Conservation (phyloP, 345 rosid species). For the Melaleuca alternifolia region DNA sequence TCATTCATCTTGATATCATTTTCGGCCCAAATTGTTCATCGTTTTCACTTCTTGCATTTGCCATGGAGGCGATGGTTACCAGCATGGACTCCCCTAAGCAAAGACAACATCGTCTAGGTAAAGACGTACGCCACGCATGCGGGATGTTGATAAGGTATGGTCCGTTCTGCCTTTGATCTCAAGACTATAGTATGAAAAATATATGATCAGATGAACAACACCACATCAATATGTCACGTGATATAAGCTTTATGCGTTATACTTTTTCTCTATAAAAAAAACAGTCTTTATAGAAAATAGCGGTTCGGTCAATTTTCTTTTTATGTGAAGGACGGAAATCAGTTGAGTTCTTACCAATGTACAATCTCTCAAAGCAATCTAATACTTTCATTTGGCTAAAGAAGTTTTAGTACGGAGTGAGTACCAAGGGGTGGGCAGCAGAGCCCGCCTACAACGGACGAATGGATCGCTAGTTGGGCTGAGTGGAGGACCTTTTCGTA, state of each 20-base stretch:
- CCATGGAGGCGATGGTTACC: not conserved
- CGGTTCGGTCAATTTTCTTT: not conserved
- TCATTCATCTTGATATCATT: not conserved
- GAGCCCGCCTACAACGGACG: too few relatives aligned
- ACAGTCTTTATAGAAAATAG: too few relatives aligned
- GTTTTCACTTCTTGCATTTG: not conserved
- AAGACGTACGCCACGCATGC: not conserved
- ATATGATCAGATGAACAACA: rapidly evolving
- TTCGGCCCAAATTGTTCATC: not conserved
- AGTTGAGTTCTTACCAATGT: not conserved
- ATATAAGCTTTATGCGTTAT: rapidly evolving
- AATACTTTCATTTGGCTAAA: not conserved
- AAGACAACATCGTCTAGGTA: not conserved
- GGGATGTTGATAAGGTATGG: not conserved
- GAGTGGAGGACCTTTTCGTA: too few relatives aligned
- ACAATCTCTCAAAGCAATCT: not conserved
- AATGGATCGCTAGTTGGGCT: too few relatives aligned
- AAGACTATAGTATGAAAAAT: rapidly evolving
- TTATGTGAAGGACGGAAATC: not conserved
- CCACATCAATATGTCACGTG: rapidly evolving
- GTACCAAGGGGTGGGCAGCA: not conserved
- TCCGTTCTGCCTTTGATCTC: not conserved
- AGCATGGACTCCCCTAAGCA: not conserved
- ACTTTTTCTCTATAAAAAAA: not conserved
- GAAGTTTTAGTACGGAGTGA: not conserved